phyloP scores from a whole-genome alignment of 495 filamentous ascomycete genomes.

The Penicillium soppii region DNA sequence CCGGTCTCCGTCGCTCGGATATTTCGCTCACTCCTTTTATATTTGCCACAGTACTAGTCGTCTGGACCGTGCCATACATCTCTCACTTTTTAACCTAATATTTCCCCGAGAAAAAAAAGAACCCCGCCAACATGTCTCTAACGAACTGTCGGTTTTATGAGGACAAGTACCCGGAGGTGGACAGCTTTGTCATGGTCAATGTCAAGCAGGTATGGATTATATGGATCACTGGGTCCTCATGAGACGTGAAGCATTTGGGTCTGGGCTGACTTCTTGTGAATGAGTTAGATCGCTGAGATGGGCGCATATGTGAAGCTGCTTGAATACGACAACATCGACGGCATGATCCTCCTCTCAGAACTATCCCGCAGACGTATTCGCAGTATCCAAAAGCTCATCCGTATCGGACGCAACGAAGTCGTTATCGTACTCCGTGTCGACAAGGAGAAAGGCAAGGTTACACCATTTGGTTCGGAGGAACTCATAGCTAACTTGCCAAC shows the following conservation, averaged over 20 bases:
- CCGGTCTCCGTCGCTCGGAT: conserved; percentile 6
- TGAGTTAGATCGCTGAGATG: conserved; percentile 91
- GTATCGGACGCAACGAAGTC: conserved; percentile 95
- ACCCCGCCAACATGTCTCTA: conserved; percentile 79
- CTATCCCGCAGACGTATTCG: conserved; percentile 94
- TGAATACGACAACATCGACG: conserved; percentile 99
- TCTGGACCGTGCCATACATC: conserved; percentile 19
- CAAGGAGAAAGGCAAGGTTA: conserved; percentile 84
- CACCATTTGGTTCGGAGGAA: neutral
- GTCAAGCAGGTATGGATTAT: conserved; percentile 74
- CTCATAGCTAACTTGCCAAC: conserved; percentile 27
- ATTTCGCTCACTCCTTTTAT: conserved; percentile 9
- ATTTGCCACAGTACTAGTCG: conserved; percentile 5
- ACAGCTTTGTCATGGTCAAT: conserved; percentile 99
- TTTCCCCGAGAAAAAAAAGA: conserved; percentile 32
- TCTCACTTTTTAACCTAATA: conserved; percentile 14
- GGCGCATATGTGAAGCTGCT: conserved; percentile 98
- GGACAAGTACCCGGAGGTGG: conserved; percentile 96
- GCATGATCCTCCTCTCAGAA: conserved; percentile 98
- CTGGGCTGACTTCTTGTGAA: conserved; percentile 11
- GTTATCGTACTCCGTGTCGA: conserved; percentile 97
- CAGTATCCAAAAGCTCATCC: conserved; percentile 98
- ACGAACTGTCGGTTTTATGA: conserved; percentile 99
- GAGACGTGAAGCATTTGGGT: neutral
- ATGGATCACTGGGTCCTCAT: neutral